phyloP scores from a whole-genome alignment of 176 grass and related monocot genomes.

The Pontederia crassipes region DNA sequence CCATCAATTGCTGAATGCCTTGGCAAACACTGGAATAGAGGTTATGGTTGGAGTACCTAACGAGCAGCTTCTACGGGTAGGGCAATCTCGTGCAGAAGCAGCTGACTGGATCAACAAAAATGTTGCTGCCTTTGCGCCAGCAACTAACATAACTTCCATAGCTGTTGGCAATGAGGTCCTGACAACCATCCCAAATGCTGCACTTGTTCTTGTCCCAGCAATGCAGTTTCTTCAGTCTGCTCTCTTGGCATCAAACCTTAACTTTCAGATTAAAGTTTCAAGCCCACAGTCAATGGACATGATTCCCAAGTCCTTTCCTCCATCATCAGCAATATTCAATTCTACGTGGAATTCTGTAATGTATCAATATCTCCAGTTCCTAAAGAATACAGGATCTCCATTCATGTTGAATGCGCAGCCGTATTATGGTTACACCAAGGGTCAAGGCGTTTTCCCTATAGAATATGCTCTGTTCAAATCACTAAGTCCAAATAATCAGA shows the following conservation, averaged over 20 bases:
- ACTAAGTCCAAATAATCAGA: constrained; percentile 65
- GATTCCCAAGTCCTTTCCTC: constrained; percentile 74
- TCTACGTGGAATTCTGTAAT: constrained; percentile 78
- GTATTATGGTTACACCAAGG: constrained; percentile 73
- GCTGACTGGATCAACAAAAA: constrained; percentile 94
- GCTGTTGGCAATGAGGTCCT: constrained; percentile 85
- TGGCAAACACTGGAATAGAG: constrained; percentile 83
- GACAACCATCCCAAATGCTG: constrained; percentile 62
- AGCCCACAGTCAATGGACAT: constrained; percentile 74
- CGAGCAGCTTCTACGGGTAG: constrained; percentile 67
- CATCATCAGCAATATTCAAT: constrained; percentile 83
- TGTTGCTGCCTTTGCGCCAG: constrained; percentile 60
- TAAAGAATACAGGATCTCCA: constrained; percentile 60
- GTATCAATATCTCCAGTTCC: constrained; percentile 66
- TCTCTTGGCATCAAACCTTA: constrained; percentile 81
- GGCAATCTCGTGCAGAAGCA: constrained; percentile 68
- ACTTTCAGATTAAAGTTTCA: constrained; percentile 75
- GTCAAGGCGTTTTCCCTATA: constrained; percentile 82
- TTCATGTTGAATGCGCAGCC: constrained; percentile 98
- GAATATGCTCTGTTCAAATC: constrained; percentile 76
- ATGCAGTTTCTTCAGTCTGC: constrained; percentile 84
- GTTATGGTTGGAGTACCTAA: constrained; percentile 80
- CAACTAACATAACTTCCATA: constrained; percentile 90
- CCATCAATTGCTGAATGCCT: constrained; percentile 72
- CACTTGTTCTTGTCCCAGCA: constrained; percentile 76